A percentile compares a stretch with the other conserved stretches of the same genome.
These are phyloP conservation scores for Camellia japonica DNA, from an alignment of 148 eudicot species.

Conservation along the genomic window DNA sequence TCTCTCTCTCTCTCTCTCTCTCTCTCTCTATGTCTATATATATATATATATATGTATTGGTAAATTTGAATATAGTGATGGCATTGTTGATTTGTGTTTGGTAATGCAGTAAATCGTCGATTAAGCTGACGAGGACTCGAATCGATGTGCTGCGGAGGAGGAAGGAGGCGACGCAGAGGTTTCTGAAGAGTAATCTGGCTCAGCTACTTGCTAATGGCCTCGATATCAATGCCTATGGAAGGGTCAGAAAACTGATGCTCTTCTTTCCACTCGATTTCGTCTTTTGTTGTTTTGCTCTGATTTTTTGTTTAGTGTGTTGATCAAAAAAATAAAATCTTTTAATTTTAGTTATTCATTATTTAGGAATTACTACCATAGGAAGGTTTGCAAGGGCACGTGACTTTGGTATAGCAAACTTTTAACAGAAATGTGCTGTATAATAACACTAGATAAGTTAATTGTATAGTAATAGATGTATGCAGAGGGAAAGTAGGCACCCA, in stretches of 20 bases:
- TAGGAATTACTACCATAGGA: neutral
- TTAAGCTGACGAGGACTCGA: conserved; percentile 63
- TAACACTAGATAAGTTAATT: too few relatives aligned
- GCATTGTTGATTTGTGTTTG: conserved; percentile 9
- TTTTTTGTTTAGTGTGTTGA: neutral
- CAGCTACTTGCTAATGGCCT: conserved; percentile 78
- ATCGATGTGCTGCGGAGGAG: conserved; percentile 64
- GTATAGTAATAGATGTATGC: neutral
- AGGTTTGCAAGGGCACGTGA: neutral
- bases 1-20: neutral
- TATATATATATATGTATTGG: neutral
- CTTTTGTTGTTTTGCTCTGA: neutral
- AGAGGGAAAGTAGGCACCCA: neutral
- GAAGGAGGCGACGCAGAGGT: conserved; percentile 81
- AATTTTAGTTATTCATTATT: neutral
- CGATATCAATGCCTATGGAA: conserved; percentile 65
- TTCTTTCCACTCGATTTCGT: neutral
- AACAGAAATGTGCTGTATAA: too few relatives aligned
- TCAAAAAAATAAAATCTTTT: neutral
- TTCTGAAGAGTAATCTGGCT: conserved; percentile 74
- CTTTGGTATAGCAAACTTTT: neutral
- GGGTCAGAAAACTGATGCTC: conserved; percentile 35
- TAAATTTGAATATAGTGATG: neutral
- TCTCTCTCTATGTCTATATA: neutral
- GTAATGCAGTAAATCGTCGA: conserved; percentile 56